Evolutionary conservation across 352 stramenopile species (phyloP), one percentile per base, ranked within the genome.

Genomic region (Elongisporangium anandrum): DNA sequence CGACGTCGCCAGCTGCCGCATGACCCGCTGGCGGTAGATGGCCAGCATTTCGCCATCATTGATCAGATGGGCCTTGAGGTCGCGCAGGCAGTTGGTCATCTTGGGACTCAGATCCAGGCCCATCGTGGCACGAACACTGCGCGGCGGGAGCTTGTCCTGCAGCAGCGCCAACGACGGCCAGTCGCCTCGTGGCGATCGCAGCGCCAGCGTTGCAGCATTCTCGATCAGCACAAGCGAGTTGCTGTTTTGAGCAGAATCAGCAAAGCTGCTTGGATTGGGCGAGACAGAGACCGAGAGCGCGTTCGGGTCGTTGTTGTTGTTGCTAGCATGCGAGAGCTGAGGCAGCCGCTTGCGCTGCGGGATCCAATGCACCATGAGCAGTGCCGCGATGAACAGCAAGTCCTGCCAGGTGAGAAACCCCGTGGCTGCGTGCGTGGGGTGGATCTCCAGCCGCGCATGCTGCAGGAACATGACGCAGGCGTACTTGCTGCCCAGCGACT

Each of bases 321-420:
- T 5, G 8, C 50, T 29, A 9, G 38, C 23, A 3, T 66, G 63
- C 20, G 65, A 50, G 22, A 88, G 63, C 50, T 79, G 68, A 21
- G 69, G 56, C 38, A 79, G 57, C 39, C 50, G 61, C 38, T 75
- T 75, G 13, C 74, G 69, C 64, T 90, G 81, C 4, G 77, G 75
- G 50, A 94, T 63, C 85, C 85, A 94, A 57, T 92, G 79, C 15
- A 77, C 76, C 76, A 94, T 89, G 17, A 93, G 55, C 48, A 91
- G 58, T 4, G 83, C 74, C 19, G 85, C 69, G 52, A 90, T 76
- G 66, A 89, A 92, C 52, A 85, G 67, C 41, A 94, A 60, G 48
- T 94, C 83, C 10, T 75, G 57, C 73, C 81, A 90, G 47, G 69
- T 76, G 7, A 93, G 69, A 17, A 89, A 87, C 4, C 78, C 64